A percentile compares a stretch with the other conserved stretches of the same genome.
These are phyloP conservation scores for Coniferiporia weirii DNA, from an alignment of 1,284 basidiomycete species.

Conservation along the genomic window DNA sequence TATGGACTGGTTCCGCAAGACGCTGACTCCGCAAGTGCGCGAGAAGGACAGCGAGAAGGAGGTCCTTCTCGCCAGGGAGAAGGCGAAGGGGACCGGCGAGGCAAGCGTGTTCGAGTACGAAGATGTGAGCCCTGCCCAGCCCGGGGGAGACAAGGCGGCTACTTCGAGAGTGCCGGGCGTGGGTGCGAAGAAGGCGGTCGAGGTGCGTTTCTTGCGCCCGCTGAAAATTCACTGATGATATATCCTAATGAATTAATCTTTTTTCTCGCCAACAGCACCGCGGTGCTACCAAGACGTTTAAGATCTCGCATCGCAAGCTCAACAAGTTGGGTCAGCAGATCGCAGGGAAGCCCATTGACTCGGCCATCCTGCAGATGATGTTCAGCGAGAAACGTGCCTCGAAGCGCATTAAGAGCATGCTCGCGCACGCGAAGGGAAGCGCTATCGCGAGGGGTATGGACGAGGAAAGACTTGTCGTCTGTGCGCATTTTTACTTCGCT, in stretches of 20 bases:
- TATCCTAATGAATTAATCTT: neutral
- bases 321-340: conserved; percentile 88
- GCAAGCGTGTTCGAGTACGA: conserved; percentile 49
- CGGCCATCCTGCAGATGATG: conserved; percentile 94
- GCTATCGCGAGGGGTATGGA: conserved; percentile 79
- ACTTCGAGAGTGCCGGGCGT: conserved; percentile 22
- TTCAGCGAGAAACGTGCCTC: conserved; percentile 91
- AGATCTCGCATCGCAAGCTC: conserved; percentile 89
- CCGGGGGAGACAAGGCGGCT: conserved; percentile 19
- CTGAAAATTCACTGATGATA: neutral
- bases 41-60: conserved; percentile 44
- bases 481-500: conserved; percentile 41
- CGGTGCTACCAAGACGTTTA: conserved; percentile 87
- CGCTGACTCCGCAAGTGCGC: conserved; percentile 44
- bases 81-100: conserved; percentile 47
- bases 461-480: conserved; percentile 72
- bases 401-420: conserved; percentile 81
- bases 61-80: conserved; percentile 46
- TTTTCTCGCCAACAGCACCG: conserved; percentile 60
- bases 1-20: conserved; percentile 58
- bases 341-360: conserved; percentile 83
- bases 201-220: conserved; percentile 8
- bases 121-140: neutral
- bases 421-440: conserved; percentile 84
- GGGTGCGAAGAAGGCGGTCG: conserved; percentile 17